A percentile compares a stretch with the other conserved stretches of the same genome.
Evolutionary conservation across 2,329 filamentous ascomycete species (phyloP).

Genomic region (Aspergillus persii): DNA sequence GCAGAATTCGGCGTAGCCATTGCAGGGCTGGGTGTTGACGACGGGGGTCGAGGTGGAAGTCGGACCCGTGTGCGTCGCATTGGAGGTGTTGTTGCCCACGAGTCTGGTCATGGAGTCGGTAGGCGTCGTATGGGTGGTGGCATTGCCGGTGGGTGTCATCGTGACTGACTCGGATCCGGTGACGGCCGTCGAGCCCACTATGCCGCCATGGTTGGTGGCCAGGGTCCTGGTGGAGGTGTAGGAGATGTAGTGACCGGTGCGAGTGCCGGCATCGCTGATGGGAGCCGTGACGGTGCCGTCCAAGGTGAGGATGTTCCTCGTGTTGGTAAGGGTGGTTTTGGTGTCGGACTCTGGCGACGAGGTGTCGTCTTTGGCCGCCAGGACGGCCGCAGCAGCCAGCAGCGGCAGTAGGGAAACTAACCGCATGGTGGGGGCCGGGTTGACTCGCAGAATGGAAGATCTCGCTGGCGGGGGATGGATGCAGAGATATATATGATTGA

Average conservation of each 20-base stretch:
- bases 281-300: slow-evolving; percentile 23
- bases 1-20: slow-evolving; percentile 76
- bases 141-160: slow-evolving; percentile 20
- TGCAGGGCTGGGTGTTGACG: slow-evolving; percentile 76
- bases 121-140: slow-evolving; percentile 32
- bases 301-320: slow-evolving; percentile 18
- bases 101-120: slow-evolving; percentile 43
- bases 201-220: slow-evolving; percentile 14
- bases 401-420: slow-evolving; percentile 15
- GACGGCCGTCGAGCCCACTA: slow-evolving; percentile 24
- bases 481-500: neutral
- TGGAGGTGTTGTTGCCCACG: slow-evolving; percentile 48
- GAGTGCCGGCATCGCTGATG: slow-evolving; percentile 26
- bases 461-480: neutral
- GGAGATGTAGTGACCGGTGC: slow-evolving; percentile 41
- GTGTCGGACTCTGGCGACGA: neutral
- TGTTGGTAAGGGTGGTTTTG: slow-evolving; percentile 8
- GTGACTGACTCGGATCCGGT: slow-evolving; percentile 24
- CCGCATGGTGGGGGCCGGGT: slow-evolving; percentile 1
- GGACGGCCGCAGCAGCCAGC: slow-evolving; percentile 4
- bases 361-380: slow-evolving; percentile 6
- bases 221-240: slow-evolving; percentile 37
- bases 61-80: slow-evolving; percentile 49
- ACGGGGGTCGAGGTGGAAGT: slow-evolving; percentile 39
- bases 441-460: slow-evolving; percentile 5